These are phyloP conservation scores for Tremella fuciformis DNA, from an alignment of 768 basidiomycete species.

Conservation along the genomic window DNA sequence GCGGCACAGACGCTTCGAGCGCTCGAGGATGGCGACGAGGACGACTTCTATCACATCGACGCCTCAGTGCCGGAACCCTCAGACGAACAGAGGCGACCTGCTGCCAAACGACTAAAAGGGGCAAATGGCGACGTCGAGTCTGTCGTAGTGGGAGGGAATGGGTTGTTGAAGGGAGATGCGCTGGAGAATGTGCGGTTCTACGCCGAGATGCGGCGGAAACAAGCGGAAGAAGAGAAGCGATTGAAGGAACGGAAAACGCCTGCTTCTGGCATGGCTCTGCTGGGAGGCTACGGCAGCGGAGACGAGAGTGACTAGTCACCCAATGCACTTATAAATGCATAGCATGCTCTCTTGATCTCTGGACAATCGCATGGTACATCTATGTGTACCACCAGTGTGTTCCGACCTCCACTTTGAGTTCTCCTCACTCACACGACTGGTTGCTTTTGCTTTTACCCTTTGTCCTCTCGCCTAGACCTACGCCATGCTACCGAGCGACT, in stretches of 20 bases:
- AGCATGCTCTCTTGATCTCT: too few relatives aligned
- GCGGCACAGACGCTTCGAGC: conserved; percentile 82
- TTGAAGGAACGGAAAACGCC: conserved; percentile 20
- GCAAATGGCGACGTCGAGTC: conserved; percentile 49
- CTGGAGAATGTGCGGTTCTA: conserved; percentile 88
- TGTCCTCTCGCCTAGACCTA: background rate
- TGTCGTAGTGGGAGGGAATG: conserved; percentile 17
- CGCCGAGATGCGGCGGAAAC: conserved; percentile 75
- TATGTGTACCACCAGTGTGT: too few relatives aligned
- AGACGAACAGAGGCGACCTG: conserved; percentile 35
- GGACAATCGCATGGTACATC: too few relatives aligned
- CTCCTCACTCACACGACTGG: background rate
- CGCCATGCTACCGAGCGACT: background rate
- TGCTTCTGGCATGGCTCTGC: conserved; percentile 31
- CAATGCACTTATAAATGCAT: background rate
- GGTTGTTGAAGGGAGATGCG: conserved; percentile 73
- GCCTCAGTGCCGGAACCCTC: conserved; percentile 32
- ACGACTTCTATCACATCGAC: conserved; percentile 52
- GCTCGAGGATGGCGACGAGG: conserved; percentile 70
- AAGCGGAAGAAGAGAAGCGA: conserved; percentile 53
- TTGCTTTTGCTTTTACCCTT: background rate
- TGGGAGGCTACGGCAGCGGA: conserved; percentile 51
- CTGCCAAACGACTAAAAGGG: conserved; percentile 20
- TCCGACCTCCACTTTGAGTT: background rate
- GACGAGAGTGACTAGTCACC: conserved; percentile 43